phyloP scores from a whole-genome alignment of 805 yeast species.

The Allodekkera sacchari region DNA sequence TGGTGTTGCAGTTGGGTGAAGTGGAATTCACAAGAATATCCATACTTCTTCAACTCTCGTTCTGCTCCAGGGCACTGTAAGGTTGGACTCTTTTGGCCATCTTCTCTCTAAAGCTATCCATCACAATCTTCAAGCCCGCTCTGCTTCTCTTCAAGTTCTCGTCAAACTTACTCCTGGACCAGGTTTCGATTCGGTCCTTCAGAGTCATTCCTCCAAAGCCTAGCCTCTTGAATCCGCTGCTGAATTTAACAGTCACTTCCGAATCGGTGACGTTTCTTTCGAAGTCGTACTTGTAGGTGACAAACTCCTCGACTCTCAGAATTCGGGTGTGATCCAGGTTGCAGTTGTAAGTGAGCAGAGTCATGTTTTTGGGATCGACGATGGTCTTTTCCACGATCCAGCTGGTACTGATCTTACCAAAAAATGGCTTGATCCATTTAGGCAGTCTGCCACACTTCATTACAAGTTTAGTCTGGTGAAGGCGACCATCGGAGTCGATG shows the following conservation, averaged over 20 bases:
- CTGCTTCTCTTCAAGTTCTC: slow-evolving; percentile 60
- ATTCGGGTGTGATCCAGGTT: slow-evolving; percentile 79
- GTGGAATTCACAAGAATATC: no score
- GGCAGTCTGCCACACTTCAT: slow-evolving; percentile 79
- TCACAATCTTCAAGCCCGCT: slow-evolving; percentile 68
- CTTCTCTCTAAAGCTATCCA: slow-evolving; percentile 36
- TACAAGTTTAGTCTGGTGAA: slow-evolving; percentile 66
- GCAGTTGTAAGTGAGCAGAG: slow-evolving; percentile 63
- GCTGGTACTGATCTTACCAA: slow-evolving; percentile 60
- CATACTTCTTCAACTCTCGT: neutral
- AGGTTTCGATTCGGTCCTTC: slow-evolving; percentile 67
- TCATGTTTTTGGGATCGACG: slow-evolving; percentile 51
- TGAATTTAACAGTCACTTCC: slow-evolving; percentile 49
- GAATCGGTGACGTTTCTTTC: slow-evolving; percentile 33
- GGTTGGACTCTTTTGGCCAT: slow-evolving; percentile 1
- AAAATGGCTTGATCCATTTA: slow-evolving; percentile 62
- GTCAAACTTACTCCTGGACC: slow-evolving; percentile 68
- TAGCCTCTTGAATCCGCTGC: slow-evolving; percentile 45
- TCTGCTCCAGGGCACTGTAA: slow-evolving; percentile 1
- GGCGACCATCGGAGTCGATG: slow-evolving; percentile 53
- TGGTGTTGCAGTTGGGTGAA: no score
- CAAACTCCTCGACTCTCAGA: slow-evolving; percentile 70
- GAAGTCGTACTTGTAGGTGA: slow-evolving; percentile 39
- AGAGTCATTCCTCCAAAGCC: slow-evolving; percentile 37
- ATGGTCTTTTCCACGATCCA: slow-evolving; percentile 78